Evolutionary conservation across 768 basidiomycete genomes (phyloP).

Genomic region (Boletellus ananiceps): DNA sequence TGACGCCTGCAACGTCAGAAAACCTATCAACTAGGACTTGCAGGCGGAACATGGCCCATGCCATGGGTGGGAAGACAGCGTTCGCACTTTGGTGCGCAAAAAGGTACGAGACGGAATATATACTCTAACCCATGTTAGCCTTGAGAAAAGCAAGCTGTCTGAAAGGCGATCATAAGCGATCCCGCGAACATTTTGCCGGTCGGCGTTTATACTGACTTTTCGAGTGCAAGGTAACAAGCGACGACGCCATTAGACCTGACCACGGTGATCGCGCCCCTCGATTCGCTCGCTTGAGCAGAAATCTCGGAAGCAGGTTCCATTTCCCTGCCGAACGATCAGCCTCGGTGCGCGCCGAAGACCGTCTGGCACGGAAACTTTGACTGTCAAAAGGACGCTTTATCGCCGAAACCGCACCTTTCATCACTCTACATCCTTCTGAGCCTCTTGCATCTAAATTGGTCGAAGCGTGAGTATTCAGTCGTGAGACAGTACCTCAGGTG

Average conservation of each 20-base stretch:
- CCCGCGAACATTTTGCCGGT: conserved; percentile 30
- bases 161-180: conserved; percentile 21
- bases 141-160: not conserved
- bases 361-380: not conserved
- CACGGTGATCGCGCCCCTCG: conserved; percentile 26
- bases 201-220: conserved; percentile 16
- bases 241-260: conserved; percentile 23
- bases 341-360: conserved; percentile 1
- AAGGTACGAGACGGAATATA: not conserved
- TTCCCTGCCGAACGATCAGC: conserved; percentile 24
- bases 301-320: conserved; percentile 17
- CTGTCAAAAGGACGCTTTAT: not conserved
- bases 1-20: no score
- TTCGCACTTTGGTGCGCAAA: not conserved
- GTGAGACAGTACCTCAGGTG: conserved; percentile 20
- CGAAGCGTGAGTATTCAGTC: not conserved
- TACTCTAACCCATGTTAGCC: not conserved
- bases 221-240: conserved; percentile 20
- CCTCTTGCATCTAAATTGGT: not conserved
- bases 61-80: not conserved
- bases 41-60: no score
- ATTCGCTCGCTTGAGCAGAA: conserved; percentile 27
- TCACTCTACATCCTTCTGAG: not conserved
- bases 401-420: no score
- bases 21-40: not conserved